A percentile compares a stretch with the other conserved stretches of the same genome.
phyloP scores from a whole-genome alignment of 306 rosid genomes.

The Cucumis cinereus region DNA sequence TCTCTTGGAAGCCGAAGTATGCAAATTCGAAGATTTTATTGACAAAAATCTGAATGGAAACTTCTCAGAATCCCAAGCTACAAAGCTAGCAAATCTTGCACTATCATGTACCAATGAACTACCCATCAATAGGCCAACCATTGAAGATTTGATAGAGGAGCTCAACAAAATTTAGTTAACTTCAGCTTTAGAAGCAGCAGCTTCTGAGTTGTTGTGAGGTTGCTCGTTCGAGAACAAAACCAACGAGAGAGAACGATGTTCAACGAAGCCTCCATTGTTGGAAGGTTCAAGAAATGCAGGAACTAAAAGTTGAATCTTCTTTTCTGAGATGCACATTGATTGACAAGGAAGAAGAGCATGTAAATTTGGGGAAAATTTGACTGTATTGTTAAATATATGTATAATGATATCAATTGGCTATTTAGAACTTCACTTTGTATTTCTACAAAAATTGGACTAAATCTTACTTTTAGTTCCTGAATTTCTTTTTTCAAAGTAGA shows the following conservation, averaged over 20 bases:
- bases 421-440: neutral
- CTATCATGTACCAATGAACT: constrained; percentile 52
- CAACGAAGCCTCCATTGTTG: neutral
- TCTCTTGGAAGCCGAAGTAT: constrained; percentile 34
- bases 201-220: neutral
- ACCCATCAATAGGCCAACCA: constrained; percentile 57
- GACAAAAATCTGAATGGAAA: constrained; percentile 42
- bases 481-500: neutral
- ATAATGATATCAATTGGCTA: neutral
- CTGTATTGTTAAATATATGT: neutral
- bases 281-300: neutral
- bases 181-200: neutral
- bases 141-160: constrained; percentile 44
- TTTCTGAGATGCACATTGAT: neutral
- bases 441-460: neutral
- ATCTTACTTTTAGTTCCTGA: neutral
- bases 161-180: constrained; percentile 17
- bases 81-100: constrained; percentile 43
- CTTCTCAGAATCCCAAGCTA: constrained; percentile 56
- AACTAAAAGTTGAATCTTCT: neutral
- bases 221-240: neutral
- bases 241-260: neutral
- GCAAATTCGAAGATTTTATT: constrained; percentile 40
- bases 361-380: neutral
- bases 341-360: neutral